Conservation (phyloP, 306 rosid genomes). For the Argentina anserina region DNA sequence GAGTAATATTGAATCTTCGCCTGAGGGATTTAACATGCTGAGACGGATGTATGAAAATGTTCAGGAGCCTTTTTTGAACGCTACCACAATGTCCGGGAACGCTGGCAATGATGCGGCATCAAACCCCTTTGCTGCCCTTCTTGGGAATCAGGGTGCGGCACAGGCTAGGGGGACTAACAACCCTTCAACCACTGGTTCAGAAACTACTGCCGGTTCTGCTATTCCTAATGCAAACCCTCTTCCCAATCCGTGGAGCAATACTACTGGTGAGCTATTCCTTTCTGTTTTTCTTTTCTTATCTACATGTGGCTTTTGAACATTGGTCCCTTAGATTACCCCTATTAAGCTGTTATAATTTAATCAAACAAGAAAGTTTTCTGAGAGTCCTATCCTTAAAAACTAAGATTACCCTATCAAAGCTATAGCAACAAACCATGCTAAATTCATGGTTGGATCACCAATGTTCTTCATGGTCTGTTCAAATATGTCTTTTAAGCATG, state of each 20-base stretch:
- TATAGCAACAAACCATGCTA: no score
- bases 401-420: neutral
- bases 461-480: neutral
- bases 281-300: neutral
- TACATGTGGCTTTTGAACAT: no score
- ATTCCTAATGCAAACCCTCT: constrained; percentile 66
- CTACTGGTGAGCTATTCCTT: constrained; percentile 20
- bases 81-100: constrained; percentile 54
- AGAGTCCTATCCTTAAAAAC: neutral
- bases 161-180: constrained; percentile 44
- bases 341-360: neutral
- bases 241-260: constrained; percentile 58
- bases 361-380: neutral
- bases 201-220: constrained; percentile 35
- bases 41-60: constrained; percentile 71
- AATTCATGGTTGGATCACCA: neutral
- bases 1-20: constrained; percentile 68
- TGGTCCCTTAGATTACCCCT: neutral
- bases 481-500: neutral
- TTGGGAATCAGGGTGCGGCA: constrained; percentile 49
- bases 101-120: constrained; percentile 41
- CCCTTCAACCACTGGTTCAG: constrained; percentile 46
- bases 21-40: constrained; percentile 71
- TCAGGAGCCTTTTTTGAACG: constrained; percentile 65
- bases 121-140: constrained; percentile 61